Evolutionary conservation across 805 yeast genomes (phyloP).

Genomic region (Debaryomyces tyrocola): DNA sequence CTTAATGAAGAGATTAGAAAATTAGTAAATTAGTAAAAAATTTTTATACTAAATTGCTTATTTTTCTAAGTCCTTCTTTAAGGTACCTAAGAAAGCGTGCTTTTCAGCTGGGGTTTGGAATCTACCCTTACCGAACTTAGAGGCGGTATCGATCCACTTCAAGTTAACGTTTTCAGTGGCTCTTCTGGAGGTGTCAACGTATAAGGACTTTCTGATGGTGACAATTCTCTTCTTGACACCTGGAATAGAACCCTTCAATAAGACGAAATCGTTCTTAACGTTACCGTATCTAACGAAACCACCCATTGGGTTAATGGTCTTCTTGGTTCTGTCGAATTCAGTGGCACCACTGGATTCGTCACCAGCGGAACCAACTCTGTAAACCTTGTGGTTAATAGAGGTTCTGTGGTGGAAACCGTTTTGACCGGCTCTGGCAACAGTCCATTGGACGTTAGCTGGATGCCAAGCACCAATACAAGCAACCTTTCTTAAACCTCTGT

Average conservation of each 20-base stretch:
- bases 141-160: slow-evolving; percentile 99
- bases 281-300: slow-evolving; percentile 99
- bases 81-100: slow-evolving; percentile 99
- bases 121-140: slow-evolving; percentile 99
- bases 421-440: slow-evolving; percentile 99
- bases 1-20: not conserved
- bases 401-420: slow-evolving; percentile 99
- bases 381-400: slow-evolving; percentile 99
- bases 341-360: slow-evolving; percentile 96
- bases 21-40: not conserved
- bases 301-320: slow-evolving; percentile 99
- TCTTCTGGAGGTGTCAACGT: slow-evolving; percentile 96
- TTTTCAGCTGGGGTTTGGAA: slow-evolving; percentile 99
- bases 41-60: slow-evolving; percentile 12
- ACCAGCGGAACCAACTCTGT: slow-evolving; percentile 97
- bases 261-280: slow-evolving; percentile 95
- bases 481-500: slow-evolving; percentile 99
- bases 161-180: slow-evolving; percentile 95
- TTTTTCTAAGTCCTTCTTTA: slow-evolving; percentile 89
- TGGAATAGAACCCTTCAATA: slow-evolving; percentile 98
- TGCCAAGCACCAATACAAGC: slow-evolving; percentile 99
- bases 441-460: slow-evolving; percentile 99
- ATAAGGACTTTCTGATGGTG: slow-evolving; percentile 97
- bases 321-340: slow-evolving; percentile 98
- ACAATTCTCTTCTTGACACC: slow-evolving; percentile 99